Conservation (phyloP, 2,329 filamentous ascomycete genomes). For the Talaromyces verruculosus region DNA sequence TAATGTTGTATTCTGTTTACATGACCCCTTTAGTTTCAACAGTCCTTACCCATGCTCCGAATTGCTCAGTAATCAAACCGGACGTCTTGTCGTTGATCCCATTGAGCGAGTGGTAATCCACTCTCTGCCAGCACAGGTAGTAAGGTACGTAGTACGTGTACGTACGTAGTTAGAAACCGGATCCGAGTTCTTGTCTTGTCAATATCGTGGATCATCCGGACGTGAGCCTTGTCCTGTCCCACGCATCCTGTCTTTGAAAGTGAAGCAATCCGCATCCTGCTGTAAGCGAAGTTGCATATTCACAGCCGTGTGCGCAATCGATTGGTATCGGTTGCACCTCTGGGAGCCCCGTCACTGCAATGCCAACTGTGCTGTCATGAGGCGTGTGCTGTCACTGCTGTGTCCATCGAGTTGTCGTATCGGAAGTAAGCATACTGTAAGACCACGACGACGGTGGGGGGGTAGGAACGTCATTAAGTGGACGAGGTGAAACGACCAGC, state of each 20-base stretch:
- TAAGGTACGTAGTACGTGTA: not conserved
- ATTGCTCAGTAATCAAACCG: not conserved
- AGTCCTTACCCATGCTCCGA: not conserved
- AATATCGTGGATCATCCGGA: not conserved
- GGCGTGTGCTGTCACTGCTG: not conserved
- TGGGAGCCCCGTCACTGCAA: constrained; percentile 13
- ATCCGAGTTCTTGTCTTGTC: constrained; percentile 1
- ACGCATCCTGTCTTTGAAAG: not conserved
- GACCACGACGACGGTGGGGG: not conserved
- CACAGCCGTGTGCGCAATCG: constrained; percentile 14
- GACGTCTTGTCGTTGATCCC: not conserved
- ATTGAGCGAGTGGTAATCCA: not conserved
- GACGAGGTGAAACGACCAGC: constrained; percentile 7
- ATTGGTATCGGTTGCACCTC: constrained; percentile 13
- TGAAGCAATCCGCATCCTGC: constrained; percentile 4
- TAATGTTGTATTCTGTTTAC: not conserved
- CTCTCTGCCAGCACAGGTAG: not conserved
- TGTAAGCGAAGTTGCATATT: constrained; percentile 15
- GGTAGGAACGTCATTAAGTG: constrained; percentile 8
- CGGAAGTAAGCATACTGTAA: not conserved
- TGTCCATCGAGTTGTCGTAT: constrained; percentile 10
- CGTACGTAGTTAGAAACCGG: not conserved
- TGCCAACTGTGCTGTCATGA: constrained; percentile 20
- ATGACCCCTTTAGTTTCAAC: not conserved
- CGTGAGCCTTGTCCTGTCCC: not conserved